These are phyloP conservation scores for Pichia kluyveri DNA, from an alignment of 805 yeast species.

Conservation along the genomic window DNA sequence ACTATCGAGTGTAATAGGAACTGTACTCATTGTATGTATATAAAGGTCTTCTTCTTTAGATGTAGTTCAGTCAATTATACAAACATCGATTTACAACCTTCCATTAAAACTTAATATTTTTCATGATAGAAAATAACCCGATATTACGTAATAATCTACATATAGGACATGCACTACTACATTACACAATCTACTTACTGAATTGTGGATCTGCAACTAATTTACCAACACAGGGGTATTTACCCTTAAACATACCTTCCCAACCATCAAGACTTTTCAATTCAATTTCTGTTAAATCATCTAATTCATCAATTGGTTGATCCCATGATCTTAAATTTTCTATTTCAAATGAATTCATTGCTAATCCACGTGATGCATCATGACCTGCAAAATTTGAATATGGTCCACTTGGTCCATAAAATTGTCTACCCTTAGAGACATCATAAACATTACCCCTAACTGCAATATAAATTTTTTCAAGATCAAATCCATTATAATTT, in stretches of 20 bases:
- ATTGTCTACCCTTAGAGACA: slow-evolving; percentile 67
- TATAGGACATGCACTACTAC: too few species aligned
- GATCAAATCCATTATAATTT: slow-evolving; percentile 73
- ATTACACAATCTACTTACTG: too few species aligned
- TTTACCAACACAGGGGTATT: slow-evolving; percentile 76
- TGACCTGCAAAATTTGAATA: slow-evolving; percentile 92
- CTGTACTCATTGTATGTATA: background rate
- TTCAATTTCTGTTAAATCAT: slow-evolving; percentile 54
- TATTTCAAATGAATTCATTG: slow-evolving; percentile 73
- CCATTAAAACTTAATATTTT: too few species aligned
- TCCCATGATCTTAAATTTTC: slow-evolving; percentile 58
- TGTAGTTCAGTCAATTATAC: too few species aligned
- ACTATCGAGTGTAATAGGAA: slow-evolving; percentile 42
- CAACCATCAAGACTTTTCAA: slow-evolving; percentile 66
- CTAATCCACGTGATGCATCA: slow-evolving; percentile 91
- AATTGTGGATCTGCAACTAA: slow-evolving; percentile 34
- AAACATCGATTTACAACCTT: too few species aligned
- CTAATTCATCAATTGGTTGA: slow-evolving; percentile 67
- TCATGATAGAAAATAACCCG: too few species aligned
- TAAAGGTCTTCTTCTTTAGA: too few species aligned
- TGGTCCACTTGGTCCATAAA: slow-evolving; percentile 95
- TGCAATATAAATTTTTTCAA: slow-evolving; percentile 73
- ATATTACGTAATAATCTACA: too few species aligned
- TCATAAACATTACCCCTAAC: slow-evolving; percentile 85
- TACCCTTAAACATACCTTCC: slow-evolving; percentile 73